Percentiles rank a stretch among this genome's conserved stretches.
phyloP scores from a whole-genome alignment of 805 yeast species.

The Naumovozyma baii region DNA sequence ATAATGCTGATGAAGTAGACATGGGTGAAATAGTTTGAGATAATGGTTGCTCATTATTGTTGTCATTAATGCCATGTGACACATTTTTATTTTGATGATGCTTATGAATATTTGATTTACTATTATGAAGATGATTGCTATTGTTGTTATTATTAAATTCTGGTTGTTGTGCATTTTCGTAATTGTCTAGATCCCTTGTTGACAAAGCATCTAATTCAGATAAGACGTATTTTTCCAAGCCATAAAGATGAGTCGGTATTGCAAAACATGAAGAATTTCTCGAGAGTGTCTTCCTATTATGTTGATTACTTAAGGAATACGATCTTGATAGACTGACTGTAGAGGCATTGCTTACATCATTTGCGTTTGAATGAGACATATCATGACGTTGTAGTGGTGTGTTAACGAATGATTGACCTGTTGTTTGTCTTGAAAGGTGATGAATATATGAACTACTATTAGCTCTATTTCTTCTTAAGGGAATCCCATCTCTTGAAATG shows the following conservation, averaged over 20 bases:
- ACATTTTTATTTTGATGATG: not conserved
- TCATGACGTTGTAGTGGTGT: not conserved
- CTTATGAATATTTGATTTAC: not conserved
- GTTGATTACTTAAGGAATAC: not conserved
- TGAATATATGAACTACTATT: slow-evolving; percentile 9
- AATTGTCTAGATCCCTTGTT: slow-evolving; percentile 1
- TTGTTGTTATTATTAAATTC: not conserved
- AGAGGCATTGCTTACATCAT: slow-evolving; percentile 1
- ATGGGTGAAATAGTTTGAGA: too few species aligned
- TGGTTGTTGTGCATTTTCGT: too few species aligned
- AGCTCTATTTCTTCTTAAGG: slow-evolving; percentile 6
- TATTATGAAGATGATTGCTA: not conserved
- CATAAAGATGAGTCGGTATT: slow-evolving; percentile 25
- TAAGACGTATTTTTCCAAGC: slow-evolving; percentile 23
- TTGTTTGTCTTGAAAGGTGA: slow-evolving; percentile 5
- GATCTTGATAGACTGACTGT: slow-evolving; percentile 1
- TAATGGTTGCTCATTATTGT: not conserved
- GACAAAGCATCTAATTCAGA: slow-evolving; percentile 19
- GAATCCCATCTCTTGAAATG: not conserved
- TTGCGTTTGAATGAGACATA: not conserved
- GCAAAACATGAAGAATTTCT: slow-evolving; percentile 9
- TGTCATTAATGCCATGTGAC: not conserved
- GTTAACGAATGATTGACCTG: not conserved
- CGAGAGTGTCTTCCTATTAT: not conserved
- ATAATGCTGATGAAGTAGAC: slow-evolving; percentile 1